Evolutionary conservation across 176 grass and related monocot species (phyloP).

Genomic region (Hordeum marinum): DNA sequence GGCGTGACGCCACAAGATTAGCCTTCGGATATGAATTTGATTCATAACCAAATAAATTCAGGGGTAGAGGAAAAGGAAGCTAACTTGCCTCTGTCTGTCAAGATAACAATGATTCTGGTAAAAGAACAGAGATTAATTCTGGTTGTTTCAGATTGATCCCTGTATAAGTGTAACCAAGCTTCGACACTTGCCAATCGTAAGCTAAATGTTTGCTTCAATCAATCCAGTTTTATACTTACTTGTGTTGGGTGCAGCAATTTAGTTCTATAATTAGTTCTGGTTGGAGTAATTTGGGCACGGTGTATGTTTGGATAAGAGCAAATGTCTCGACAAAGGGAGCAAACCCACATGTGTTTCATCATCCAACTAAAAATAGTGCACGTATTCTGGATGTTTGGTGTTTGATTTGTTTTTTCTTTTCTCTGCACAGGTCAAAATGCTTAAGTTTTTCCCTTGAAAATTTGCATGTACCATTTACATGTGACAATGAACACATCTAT

Average conservation of each 20-base stretch:
- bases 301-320: conserved; percentile 17
- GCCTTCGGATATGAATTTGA: not conserved
- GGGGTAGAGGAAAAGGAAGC: not conserved
- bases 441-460: no score
- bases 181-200: not conserved
- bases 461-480: no score
- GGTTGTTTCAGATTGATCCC: not conserved
- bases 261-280: conserved; percentile 24
- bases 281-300: not conserved
- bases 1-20: not conserved
- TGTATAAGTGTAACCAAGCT: not conserved
- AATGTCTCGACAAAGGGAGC: not conserved
- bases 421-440: no score
- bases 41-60: conserved; percentile 6
- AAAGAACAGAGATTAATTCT: not conserved
- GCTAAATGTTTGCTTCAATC: not conserved
- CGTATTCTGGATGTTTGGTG: not conserved
- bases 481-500: no score
- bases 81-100: conserved; percentile 20
- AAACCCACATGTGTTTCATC: not conserved
- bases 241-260: no score
- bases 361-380: not conserved
- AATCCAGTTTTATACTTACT: not conserved
- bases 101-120: not conserved
- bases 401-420: no score